Evolutionary conservation across 345 rosid genomes (phyloP), one percentile per base, ranked within the genome.

Genomic region (Citrus reticulata): DNA sequence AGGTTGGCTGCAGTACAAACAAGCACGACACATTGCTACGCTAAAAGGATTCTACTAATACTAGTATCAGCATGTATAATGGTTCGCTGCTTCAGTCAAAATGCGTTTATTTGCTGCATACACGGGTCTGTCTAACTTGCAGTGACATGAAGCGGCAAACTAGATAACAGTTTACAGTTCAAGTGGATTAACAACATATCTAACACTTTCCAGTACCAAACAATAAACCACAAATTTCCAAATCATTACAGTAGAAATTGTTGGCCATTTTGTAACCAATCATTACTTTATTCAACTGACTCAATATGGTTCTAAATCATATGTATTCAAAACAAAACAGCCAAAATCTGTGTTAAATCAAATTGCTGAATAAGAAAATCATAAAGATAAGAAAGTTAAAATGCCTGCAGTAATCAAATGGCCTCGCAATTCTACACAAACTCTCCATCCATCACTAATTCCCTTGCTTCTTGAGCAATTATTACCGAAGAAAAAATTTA

Each of bases 271-370:
- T 7, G 73, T 49, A 27, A 70, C 59, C 16, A 7, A 58, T 37
- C 8, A 40, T 35, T 46, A 51, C 49, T 67, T 76, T 76, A 76
- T 76, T 76, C 79, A 64, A 30, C 13, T 35, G 20, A 42, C 63
- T 75, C 34, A 29, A 29, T 64, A 6, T 34, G 22, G 30, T 46
- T 3, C 17, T 63, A 20, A 20, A 1, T 25, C 25, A 13, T 19
- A 29, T 30, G 22, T 20, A 22, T 10, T 40, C 60, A 42, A 27
- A n/a, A 62, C 19, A 27, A 42, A 39, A 39, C 34, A 37, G 29
- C 11, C 9, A 37, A 16, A 49, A 24, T 61, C 17, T 13, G 37
- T 34, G 27, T 32, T 9, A 4, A 2, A 64, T 76, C 51, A 46
- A 46, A 13, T 46, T 11, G 51, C 17, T 13, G 51, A 13, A 46